Conservation (phyloP, 2,329 filamentous ascomycete genomes). For the Coniella vitis region DNA sequence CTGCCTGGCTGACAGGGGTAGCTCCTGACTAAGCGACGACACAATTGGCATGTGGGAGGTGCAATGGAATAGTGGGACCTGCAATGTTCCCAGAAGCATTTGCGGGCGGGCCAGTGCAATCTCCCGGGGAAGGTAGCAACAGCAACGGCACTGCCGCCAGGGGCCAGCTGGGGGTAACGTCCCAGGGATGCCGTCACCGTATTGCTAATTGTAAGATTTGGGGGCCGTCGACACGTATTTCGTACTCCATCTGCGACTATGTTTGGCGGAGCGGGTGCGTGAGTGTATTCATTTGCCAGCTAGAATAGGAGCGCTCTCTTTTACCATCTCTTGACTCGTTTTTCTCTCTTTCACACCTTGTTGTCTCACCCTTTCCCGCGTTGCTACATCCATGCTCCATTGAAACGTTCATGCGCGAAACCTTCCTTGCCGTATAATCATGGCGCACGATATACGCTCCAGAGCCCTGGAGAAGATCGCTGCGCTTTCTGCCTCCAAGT, state of each 20-base stretch:
- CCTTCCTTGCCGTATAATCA: slow-evolving; percentile 21
- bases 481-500: slow-evolving; percentile 50
- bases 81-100: neutral
- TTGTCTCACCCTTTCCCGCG: neutral
- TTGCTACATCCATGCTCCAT: slow-evolving; percentile 18
- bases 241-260: neutral
- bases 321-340: neutral
- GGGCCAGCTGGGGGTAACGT: neutral
- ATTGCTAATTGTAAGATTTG: slow-evolving; percentile 1
- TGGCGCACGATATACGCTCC: slow-evolving; percentile 52
- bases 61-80: neutral
- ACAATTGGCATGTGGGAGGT: slow-evolving; percentile 2
- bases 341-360: neutral
- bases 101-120: slow-evolving; percentile 1
- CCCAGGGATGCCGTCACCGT: slow-evolving; percentile 14
- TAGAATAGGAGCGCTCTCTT: neutral
- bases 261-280: neutral
- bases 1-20: slow-evolving; percentile 30
- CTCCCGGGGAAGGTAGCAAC: neutral
- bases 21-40: slow-evolving; percentile 19
- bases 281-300: neutral
- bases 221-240: slow-evolving; percentile 1
- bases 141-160: neutral
- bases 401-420: neutral
- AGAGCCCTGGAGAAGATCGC: slow-evolving; percentile 61